Base-by-base conservation (phyloP, 208 protist species). In the Wallacemonas collosoma region DNA sequence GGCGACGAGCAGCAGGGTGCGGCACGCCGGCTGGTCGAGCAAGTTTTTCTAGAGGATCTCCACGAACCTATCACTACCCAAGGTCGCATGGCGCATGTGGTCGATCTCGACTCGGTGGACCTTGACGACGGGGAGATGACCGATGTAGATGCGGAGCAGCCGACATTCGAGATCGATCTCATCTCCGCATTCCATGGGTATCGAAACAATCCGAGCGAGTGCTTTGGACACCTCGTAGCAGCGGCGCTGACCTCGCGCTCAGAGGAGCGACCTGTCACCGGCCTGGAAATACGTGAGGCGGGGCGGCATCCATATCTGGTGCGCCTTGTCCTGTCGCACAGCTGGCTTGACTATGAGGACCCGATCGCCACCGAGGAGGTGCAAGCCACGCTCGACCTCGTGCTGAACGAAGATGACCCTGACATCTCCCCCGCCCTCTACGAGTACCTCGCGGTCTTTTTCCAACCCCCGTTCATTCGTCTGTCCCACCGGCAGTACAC, bases 211-310 rank as follows among this genome's bases (percentile, higher is more conserved):
- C 88, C 85, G 8, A 91, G 82, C 35, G 90, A 93, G 67, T 85
- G 79, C 36, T 90, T 88, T 57, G 83, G 79, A 45, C 87, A 95
- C 50, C 80, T 95, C 40, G 90, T 95, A 15, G 83, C 81, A n/a
- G 90, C 90, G 15, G 86, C 88, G 11, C 78, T 95, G n/a, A 79
- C 79, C 54, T 76, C 80, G 43, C 83, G 88, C 26, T 89, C 83
- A 50, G 76, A 87, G 61, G 50, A 48, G 12, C 72, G 77, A 35
- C 90, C 80, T 0, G 90, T 95, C n/a, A 88, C 77, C 1, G 86
- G 76, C 2, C 84, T 73, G 11, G 90, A 95, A 75, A 38, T 95
- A 0, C 72, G 66, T 9, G 86, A 85, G 45, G 88, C 90, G 53
- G 60, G 76, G 36, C 79, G 82, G 55, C 87, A 90, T 63, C 88